Conservation (phyloP, 805 yeast genomes). For the Yarrowia deformans region DNA sequence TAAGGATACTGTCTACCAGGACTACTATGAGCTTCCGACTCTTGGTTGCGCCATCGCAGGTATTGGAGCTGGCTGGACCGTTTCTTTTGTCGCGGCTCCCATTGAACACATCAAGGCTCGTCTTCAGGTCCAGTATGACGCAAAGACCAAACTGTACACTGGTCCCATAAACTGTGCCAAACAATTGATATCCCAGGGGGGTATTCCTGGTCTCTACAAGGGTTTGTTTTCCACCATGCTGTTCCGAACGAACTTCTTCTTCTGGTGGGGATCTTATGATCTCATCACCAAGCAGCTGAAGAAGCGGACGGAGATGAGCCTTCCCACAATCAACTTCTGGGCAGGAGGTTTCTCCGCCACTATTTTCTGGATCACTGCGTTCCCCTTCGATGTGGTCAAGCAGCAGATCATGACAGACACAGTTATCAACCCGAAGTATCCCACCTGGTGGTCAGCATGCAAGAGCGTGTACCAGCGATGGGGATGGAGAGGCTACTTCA, state of each 20-base stretch:
- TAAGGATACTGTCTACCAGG: conserved; percentile 66
- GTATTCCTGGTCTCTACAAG: conserved; percentile 73
- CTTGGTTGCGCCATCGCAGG: conserved; percentile 81
- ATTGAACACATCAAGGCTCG: conserved; percentile 89
- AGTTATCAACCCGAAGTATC: conserved; percentile 73
- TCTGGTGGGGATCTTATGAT: conserved; percentile 96
- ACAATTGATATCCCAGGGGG: conserved; percentile 56
- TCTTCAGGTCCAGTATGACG: conserved; percentile 88
- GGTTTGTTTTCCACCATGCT: conserved; percentile 87
- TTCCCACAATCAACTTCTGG: conserved; percentile 84
- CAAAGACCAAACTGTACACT: conserved; percentile 65
- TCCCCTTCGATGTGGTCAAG: conserved; percentile 87
- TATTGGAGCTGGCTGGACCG: conserved; percentile 83
- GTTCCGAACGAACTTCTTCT: conserved; percentile 83
- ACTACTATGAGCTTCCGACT: conserved; percentile 71
- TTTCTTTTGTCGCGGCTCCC: conserved; percentile 94
- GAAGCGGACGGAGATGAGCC: conserved; percentile 67
- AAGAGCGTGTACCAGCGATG: conserved; percentile 63
- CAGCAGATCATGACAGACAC: conserved; percentile 84
- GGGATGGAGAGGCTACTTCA: conserved; percentile 75
- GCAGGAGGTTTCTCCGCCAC: conserved; percentile 85
- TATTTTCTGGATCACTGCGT: conserved; percentile 86
- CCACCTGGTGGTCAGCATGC: conserved; percentile 75
- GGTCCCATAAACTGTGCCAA: conserved; percentile 81
- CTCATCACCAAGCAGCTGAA: conserved; percentile 73